Evolutionary conservation across 176 grass and related monocot genomes (phyloP).

Genomic region (Alloteropsis semialata): DNA sequence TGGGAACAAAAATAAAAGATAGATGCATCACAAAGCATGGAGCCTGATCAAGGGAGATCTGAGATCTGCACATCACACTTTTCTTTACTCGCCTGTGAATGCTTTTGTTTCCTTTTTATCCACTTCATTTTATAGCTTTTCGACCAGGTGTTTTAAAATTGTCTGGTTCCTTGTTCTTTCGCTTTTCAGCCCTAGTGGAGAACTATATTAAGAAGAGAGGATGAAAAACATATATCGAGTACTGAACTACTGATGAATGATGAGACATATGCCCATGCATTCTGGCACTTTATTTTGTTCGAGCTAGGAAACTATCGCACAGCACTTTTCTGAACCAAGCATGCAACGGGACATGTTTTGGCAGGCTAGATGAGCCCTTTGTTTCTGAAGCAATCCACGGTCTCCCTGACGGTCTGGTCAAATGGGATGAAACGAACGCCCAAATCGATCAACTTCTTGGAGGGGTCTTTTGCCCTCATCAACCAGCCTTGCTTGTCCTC

Average conservation of each 20-base stretch:
- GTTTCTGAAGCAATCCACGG: conserved; percentile 46
- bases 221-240: not conserved
- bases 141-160: not conserved
- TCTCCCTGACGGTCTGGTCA: conserved; percentile 40
- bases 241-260: conserved; percentile 13
- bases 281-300: conserved; percentile 6
- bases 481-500: conserved; percentile 63
- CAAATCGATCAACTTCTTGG: conserved; percentile 54
- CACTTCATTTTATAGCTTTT: conserved; percentile 17
- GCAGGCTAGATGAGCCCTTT: conserved; percentile 45
- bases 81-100: not conserved
- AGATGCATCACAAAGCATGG: not conserved
- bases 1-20: not conserved
- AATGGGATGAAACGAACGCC: conserved; percentile 43
- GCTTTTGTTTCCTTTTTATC: conserved; percentile 26
- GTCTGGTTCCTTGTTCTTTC: not conserved
- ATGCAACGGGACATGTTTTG: not conserved
- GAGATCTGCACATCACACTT: not conserved
- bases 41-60: conserved; percentile 7
- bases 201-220: not conserved
- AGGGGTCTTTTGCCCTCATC: conserved; percentile 26
- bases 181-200: not conserved
- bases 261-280: not conserved
- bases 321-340: not conserved
- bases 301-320: not conserved